phyloP scores from a whole-genome alignment of 495 filamentous ascomycete genomes.

The Neurospora discreta region DNA sequence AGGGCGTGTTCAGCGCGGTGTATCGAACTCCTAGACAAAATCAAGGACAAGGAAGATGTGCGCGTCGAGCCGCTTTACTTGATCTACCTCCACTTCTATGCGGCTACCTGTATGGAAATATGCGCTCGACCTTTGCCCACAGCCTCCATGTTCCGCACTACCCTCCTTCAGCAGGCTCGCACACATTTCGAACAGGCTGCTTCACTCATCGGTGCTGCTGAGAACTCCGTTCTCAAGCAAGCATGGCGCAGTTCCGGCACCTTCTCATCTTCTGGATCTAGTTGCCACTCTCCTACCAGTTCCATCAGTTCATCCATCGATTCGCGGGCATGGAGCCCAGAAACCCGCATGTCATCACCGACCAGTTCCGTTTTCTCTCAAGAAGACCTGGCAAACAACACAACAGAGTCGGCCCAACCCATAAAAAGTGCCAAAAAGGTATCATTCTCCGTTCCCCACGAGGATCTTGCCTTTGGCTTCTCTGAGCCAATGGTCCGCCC shows the following conservation, averaged over 20 bases:
- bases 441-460: constrained; percentile 35
- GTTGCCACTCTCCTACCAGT: constrained; percentile 32
- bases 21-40: constrained; percentile 32
- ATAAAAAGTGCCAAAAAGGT: constrained; percentile 39
- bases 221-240: constrained; percentile 23
- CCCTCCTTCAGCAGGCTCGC: constrained; percentile 36
- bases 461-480: constrained; percentile 20
- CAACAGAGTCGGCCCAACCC: constrained; percentile 10
- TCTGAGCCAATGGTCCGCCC: constrained; percentile 34
- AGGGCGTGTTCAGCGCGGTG: constrained; percentile 36
- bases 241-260: constrained; percentile 22
- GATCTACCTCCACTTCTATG: constrained; percentile 45
- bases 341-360: constrained; percentile 30
- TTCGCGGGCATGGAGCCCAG: constrained; percentile 31
- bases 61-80: constrained; percentile 36
- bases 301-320: constrained; percentile 37
- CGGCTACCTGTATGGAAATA: constrained; percentile 40
- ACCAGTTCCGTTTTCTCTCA: constrained; percentile 32
- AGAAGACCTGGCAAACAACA: constrained; percentile 19
- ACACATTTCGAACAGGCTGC: constrained; percentile 35
- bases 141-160: constrained; percentile 28
- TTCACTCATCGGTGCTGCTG: constrained; percentile 26
- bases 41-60: constrained; percentile 23
- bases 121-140: constrained; percentile 35
- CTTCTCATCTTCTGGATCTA: constrained; percentile 25